Percentiles rank a stretch among this genome's conserved stretches.
phyloP scores from a whole-genome alignment of 805 yeast genomes.

The Lachancea fermentati region DNA sequence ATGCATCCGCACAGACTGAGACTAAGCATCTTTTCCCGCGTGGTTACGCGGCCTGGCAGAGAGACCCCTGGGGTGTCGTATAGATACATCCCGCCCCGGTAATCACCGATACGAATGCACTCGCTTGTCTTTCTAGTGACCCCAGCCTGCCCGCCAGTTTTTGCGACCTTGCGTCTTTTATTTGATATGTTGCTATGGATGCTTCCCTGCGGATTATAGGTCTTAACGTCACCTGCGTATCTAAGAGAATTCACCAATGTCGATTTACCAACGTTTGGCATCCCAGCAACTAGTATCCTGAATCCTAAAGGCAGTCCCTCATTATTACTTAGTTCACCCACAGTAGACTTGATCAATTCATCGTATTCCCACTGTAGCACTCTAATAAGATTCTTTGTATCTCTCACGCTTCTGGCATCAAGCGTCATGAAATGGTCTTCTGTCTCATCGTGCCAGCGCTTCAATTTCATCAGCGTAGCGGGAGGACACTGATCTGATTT shows the following conservation, averaged over 20 bases:
- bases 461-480: conserved; percentile 26
- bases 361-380: conserved; percentile 42
- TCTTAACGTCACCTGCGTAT: conserved; percentile 29
- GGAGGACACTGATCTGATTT: conserved; percentile 50
- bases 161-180: conserved; percentile 59
- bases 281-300: conserved; percentile 73
- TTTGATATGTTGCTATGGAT: conserved; percentile 11
- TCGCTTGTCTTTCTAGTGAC: conserved; percentile 79
- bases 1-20: conserved; percentile 74
- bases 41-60: conserved; percentile 60
- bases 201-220: conserved; percentile 15
- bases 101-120: conserved; percentile 52
- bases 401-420: conserved; percentile 49
- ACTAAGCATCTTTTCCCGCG: conserved; percentile 64
- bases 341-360: conserved; percentile 21
- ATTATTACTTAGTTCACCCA: conserved; percentile 17
- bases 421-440: conserved; percentile 46
- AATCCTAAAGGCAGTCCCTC: conserved; percentile 78
- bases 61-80: conserved; percentile 94
- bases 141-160: conserved; percentile 85
- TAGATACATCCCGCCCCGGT: conserved; percentile 58
- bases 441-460: conserved; percentile 41
- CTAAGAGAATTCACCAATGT: conserved; percentile 75
- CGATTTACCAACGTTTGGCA: conserved; percentile 98
- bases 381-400: conserved; percentile 47